These are phyloP conservation scores for Trypanosoma cruzi DNA, from an alignment of 208 protist genomes.

Conservation along the genomic window DNA sequence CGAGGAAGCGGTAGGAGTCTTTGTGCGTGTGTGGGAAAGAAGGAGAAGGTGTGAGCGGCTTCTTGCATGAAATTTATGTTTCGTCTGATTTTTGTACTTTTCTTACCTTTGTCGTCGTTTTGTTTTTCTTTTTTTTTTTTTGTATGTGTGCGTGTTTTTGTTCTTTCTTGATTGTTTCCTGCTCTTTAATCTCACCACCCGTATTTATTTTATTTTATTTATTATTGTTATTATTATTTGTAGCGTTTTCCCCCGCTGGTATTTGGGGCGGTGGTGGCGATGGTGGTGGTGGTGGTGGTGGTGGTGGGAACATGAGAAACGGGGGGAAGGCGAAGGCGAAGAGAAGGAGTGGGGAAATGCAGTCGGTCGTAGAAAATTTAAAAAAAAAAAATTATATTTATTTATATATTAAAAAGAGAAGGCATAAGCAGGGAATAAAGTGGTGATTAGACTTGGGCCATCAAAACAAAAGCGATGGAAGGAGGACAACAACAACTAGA, in stretches of 20 bases:
- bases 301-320: not conserved
- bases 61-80: not conserved
- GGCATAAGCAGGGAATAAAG: constrained; percentile 8
- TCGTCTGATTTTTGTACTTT: constrained; percentile 2
- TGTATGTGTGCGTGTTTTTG: not conserved
- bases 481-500: not conserved
- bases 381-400: constrained; percentile 10
- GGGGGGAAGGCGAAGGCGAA: constrained; percentile 2
- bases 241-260: not conserved
- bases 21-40: not conserved
- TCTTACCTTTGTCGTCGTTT: too few relatives aligned
- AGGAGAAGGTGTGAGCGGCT: not conserved
- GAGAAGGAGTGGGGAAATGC: not conserved
- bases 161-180: constrained; percentile 7
- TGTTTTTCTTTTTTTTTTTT: constrained; percentile 2
- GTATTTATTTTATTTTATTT: too few relatives aligned
- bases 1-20: not conserved
- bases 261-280: too few relatives aligned
- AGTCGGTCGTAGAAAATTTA: not conserved
- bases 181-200: not conserved
- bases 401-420: constrained; percentile 14
- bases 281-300: too few relatives aligned
- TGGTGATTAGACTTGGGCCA: too few relatives aligned
- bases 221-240: too few relatives aligned
- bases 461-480: too few relatives aligned